These are phyloP conservation scores for Neurospora tetraspora DNA, from an alignment of 495 filamentous ascomycete genomes.

Conservation along the genomic window DNA sequence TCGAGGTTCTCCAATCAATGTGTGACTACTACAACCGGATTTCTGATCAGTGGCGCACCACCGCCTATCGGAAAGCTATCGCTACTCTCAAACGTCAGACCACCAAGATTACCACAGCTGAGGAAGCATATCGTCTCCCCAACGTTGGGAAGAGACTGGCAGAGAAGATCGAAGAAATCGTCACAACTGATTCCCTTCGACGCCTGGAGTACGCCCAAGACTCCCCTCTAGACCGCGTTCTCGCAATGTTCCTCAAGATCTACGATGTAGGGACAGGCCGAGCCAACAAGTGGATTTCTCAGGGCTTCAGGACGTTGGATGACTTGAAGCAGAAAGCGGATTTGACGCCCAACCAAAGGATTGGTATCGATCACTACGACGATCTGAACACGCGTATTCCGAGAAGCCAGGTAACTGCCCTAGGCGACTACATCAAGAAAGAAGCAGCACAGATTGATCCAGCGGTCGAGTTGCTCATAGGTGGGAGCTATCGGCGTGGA, in stretches of 20 bases:
- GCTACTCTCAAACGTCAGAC: slow-evolving; percentile 57
- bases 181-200: slow-evolving; percentile 57
- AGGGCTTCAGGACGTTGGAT: slow-evolving; percentile 64
- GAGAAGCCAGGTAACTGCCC: slow-evolving; percentile 60
- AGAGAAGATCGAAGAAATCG: slow-evolving; percentile 88
- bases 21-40: slow-evolving; percentile 65
- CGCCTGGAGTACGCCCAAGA: slow-evolving; percentile 57
- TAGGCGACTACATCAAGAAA: slow-evolving; percentile 57
- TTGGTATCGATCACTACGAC: slow-evolving; percentile 73
- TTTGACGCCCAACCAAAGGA: slow-evolving; percentile 61
- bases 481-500: slow-evolving; percentile 82
- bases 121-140: slow-evolving; percentile 58
- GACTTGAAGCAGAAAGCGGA: slow-evolving; percentile 56
- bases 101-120: slow-evolving; percentile 52
- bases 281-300: slow-evolving; percentile 67
- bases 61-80: slow-evolving; percentile 76
- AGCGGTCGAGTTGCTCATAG: slow-evolving; percentile 52
- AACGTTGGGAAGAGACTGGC: slow-evolving; percentile 71
- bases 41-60: slow-evolving; percentile 68
- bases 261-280: slow-evolving; percentile 68
- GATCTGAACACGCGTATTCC: slow-evolving; percentile 82
- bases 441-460: slow-evolving; percentile 53
- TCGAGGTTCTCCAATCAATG: slow-evolving; percentile 75
- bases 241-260: slow-evolving; percentile 63
- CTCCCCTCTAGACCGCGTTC: slow-evolving; percentile 51